These are phyloP conservation scores for Setaria viridis DNA, from an alignment of 202 grass and related monocot species.

Conservation along the genomic window DNA sequence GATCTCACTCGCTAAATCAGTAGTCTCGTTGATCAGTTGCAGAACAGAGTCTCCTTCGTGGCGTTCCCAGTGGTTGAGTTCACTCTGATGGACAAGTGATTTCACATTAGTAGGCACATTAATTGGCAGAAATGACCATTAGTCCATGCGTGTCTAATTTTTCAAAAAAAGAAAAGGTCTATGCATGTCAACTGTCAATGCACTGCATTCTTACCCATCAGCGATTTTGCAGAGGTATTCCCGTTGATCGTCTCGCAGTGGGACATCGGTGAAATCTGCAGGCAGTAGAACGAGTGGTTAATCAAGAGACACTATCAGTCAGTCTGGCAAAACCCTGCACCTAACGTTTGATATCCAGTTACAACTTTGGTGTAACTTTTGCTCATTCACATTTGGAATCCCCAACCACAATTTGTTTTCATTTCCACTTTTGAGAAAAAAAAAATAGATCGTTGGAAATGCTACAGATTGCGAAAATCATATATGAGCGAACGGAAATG, in stretches of 20 bases:
- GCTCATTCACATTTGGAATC: background rate
- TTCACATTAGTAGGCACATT: constrained; percentile 20
- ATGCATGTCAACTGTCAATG: background rate
- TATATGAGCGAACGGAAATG: too few relatives aligned
- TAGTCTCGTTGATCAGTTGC: constrained; percentile 48
- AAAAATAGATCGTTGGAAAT: background rate
- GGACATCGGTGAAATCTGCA: constrained; percentile 88
- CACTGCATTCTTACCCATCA: constrained; percentile 58
- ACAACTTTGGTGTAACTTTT: background rate
- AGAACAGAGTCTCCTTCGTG: constrained; percentile 80
- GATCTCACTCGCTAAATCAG: constrained; percentile 22
- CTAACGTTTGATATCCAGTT: background rate
- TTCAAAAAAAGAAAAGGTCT: too few relatives aligned
- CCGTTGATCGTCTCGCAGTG: constrained; percentile 81
- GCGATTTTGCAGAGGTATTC: constrained; percentile 89
- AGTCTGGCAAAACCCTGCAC: background rate
- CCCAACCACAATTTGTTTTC: background rate
- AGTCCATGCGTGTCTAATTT: too few relatives aligned
- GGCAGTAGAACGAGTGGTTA: background rate
- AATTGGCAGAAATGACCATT: background rate
- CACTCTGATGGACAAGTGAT: constrained; percentile 53
- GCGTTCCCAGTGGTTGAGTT: constrained; percentile 79
- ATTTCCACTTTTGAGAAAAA: background rate
- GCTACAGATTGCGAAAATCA: background rate
- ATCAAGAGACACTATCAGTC: background rate